A percentile compares a stretch with the other conserved stretches of the same genome.
These are phyloP conservation scores for Pestalotiopsis sp. DNA, from an alignment of 2,329 filamentous ascomycete genomes.

Conservation along the genomic window DNA sequence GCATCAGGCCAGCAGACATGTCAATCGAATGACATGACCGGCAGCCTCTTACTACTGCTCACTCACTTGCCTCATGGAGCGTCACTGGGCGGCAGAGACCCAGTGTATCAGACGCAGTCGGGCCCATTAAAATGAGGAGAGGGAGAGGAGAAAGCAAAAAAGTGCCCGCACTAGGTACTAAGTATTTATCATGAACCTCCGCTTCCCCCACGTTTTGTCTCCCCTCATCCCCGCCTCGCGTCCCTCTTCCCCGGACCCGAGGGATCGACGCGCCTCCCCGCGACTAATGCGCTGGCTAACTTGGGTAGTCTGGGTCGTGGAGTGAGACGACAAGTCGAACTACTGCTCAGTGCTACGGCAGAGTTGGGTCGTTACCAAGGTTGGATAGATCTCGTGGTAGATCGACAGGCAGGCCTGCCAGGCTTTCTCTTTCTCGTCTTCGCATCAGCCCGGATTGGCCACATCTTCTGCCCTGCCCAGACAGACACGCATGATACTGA, in stretches of 20 bases:
- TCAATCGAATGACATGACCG: not conserved
- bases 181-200: not conserved
- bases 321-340: not conserved
- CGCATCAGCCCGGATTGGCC: no score
- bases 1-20: not conserved
- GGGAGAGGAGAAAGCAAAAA: not conserved
- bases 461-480: no score
- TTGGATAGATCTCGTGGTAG: no score
- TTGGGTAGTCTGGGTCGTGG: no score
- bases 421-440: no score
- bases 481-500: no score
- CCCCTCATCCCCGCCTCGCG: not conserved
- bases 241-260: conserved; percentile 9
- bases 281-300: not conserved
- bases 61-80: not conserved
- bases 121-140: not conserved
- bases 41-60: not conserved
- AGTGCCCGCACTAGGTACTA: not conserved
- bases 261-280: not conserved
- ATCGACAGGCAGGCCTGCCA: no score
- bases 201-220: conserved; percentile 3
- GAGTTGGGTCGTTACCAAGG: no score
- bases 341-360: no score
- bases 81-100: not conserved
- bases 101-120: not conserved